Base-by-base conservation (phyloP, 192 early-diverging fungal genomes). In the Coemansia sp. region DNA sequence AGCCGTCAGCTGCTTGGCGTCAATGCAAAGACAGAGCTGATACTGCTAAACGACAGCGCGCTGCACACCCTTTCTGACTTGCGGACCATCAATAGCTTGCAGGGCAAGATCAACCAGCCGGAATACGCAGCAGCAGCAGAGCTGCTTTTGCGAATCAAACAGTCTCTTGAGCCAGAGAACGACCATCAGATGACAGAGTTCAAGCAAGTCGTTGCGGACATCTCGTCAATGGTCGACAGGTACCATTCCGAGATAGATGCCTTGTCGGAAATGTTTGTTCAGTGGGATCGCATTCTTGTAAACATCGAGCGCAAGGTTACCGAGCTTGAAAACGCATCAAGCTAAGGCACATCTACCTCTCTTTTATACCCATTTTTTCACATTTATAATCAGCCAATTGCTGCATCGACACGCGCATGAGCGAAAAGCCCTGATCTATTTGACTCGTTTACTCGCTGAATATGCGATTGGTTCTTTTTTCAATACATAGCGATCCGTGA, bases 221-320 rank as follows among this genome's bases (percentile, higher is more conserved):
- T 80, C 6, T 72, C 77, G 17, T 61, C 66, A 31, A 49, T 80
- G 22, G 65, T 80, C 32, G 77, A 80, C 62, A 64, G 64, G 52
- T 80, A 80, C 65, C 72, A 72, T 34, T 42, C 77, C 20, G 77
- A 80, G 31, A 75, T 69, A 5, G 69, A 75, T 36, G 73, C 69
- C 20, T 69, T 80, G 36, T 80, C 77, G 1, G 72, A 80, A 62
- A 62, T 72, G 60, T 80, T 80, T 60, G 49, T 80, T 16, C 31
- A 63, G 58, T 80, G 77, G 77, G 77, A 80, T 36, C 77, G 51
- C 52, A 29, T 65, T 2, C 69, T 80, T 20, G 62, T 61, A 12
- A 49, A 42, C 3, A 66, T 80, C 12, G 77, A 80, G 72, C 72
- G 72, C 63, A 71, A 66, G 17, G 72, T 67, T 5, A 20, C 67